Evolutionary conservation across 208 protist genomes (phyloP), one percentile per base, ranked within the genome.

Genomic region (Leishmania turanica): DNA sequence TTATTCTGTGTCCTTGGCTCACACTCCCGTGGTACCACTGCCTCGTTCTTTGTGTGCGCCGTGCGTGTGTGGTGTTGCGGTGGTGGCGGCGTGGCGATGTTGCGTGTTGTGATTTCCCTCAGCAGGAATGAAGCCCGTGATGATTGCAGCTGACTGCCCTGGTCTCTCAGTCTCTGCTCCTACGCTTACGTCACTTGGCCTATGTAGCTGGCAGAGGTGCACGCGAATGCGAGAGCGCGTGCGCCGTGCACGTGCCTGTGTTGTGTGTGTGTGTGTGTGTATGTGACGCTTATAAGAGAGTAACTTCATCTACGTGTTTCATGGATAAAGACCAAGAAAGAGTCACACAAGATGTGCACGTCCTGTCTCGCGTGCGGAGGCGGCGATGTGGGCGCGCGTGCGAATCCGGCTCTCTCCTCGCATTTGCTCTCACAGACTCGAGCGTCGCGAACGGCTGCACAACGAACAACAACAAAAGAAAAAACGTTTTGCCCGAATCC

Each of bases 161-260:
- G 40, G 13, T 78, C 73, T 66, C 31, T 80, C 65, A 13, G 21
- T 74, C 77, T 80, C 65, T 56, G 37, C 64, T 13, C 24, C 60
- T 58, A 5, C 31, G 24, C 65, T 21, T 51, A 8, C 34, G n/a
- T 77, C 27, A 13, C 11, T 77, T 45, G 34, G 5, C 37, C 9
- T 53, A 13, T 34, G 51, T 73, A 9, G 9, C 31, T 51, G 13
- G 11, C 42, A 34, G 24, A 8, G 27, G 45, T n/a, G 69, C 9
- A 53, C 11, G 45, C 27, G 27, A 54, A 7, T 40, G 31, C 21
- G 24, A 53, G 37, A 21, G 68, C 11, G 68, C 17, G 66, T 71
- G 66, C 8, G 17, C 66, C 15, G 37, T 42, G n/a, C 13, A 21
- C 66, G 64, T n/a, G 37, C 66, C 17, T 69, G 42, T 45, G 42